Evolutionary conservation across 2,329 filamentous ascomycete genomes (phyloP), one percentile per base, ranked within the genome.

Genomic region (Aspergillus costaricaensis): DNA sequence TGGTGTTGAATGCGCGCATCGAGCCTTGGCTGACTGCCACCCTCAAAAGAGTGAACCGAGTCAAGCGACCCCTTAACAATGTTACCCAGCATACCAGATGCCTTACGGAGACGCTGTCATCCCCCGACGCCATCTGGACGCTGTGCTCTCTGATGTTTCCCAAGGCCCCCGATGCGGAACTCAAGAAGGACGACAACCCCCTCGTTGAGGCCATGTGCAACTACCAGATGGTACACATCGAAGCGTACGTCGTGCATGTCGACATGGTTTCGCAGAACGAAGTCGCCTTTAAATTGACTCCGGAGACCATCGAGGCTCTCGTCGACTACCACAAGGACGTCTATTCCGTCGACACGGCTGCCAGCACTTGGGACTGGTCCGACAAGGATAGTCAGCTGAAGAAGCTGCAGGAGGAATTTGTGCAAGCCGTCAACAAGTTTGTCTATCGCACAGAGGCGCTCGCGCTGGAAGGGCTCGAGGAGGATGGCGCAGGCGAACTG

Each of bases 181-280:
- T 96, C 74, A 87, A 87, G 77, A 88, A 88, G 77, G 92, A 97
- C 74, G 81, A 86, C 55, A 91, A 96, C 74, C 90, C 91, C 49
- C 82, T 96, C 66, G 84, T 94, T 67, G 92, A 97, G 79, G 91
- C 91, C 65, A 81, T 97, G 65, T 92, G 91, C 85, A 96, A 96
- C 85, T 95, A 94, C 79, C 90, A 96, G 81, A 86, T 97, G 74
- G 83, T 97, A 73, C 92, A 97, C 76, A 82, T 98, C 70, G 93
- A 98, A 80, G 95, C 95, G 55, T 99, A 99, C 77, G 94, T 98
- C 70, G 95, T 99, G 63, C 94, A 98, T 78, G 92, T 99, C 78
- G 95, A 99, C 82, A 96, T 98, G 92, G 94, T 99, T 62, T 87
- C 96, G 72, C 90, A 93, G 79, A 95, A 96, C 76, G 95, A 98